These are phyloP conservation scores for Kluyveromyces aestuarii DNA, from an alignment of 805 yeast genomes.

Conservation along the genomic window DNA sequence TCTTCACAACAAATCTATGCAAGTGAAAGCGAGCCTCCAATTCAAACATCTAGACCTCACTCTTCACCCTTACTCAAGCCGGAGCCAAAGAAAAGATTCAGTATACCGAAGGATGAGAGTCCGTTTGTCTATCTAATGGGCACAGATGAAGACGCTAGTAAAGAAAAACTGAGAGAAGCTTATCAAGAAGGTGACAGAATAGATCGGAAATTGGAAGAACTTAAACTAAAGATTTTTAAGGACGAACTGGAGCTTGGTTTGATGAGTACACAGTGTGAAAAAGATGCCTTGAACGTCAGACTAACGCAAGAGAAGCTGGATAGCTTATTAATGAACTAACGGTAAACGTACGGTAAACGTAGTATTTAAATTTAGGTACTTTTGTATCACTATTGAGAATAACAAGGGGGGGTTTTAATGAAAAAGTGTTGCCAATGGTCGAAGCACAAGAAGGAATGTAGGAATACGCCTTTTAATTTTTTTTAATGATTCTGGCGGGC, in stretches of 20 bases:
- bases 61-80: background rate
- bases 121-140: constrained; percentile 10
- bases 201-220: constrained; percentile 18
- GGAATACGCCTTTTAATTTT: no score
- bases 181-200: constrained; percentile 15
- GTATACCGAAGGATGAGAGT: constrained; percentile 8
- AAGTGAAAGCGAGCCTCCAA: background rate
- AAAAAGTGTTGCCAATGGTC: no score
- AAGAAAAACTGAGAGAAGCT: constrained; percentile 10
- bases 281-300: constrained; percentile 27
- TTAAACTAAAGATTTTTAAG: constrained; percentile 12
- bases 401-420: no score
- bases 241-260: constrained; percentile 22
- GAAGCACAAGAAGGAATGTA: no score
- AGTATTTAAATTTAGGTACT: no score
- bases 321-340: constrained; percentile 14
- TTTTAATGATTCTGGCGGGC: no score
- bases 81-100: background rate
- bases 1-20: background rate
- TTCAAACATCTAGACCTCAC: background rate
- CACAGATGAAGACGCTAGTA: constrained; percentile 6
- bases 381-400: no score
- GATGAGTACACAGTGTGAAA: constrained; percentile 21
- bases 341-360: no score
- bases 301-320: constrained; percentile 30